Evolutionary conservation across 1,284 basidiomycete genomes (phyloP), one percentile per base, ranked within the genome.

Genomic region (Ustilago curta): DNA sequence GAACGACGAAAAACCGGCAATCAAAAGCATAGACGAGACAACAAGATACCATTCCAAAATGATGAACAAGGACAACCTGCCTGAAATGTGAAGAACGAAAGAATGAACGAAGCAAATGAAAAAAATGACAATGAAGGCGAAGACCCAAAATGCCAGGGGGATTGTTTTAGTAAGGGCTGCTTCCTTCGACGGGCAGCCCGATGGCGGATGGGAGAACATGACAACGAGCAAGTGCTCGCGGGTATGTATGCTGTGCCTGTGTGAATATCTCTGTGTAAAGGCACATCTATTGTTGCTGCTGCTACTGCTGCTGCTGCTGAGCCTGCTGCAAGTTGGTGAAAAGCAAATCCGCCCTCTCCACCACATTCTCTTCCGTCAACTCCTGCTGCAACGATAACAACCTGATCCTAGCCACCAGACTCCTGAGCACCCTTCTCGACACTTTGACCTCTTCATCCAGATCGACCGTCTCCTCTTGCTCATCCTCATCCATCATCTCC

Each of bases 281-380:
- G 8, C 31, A 32, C 31, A 12, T 32, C 12, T 29, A 18, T 19
- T 45, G 18, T 4, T 50, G 27, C 14, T 40, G 45, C 21, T 63
- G 52, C 32, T 55, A 37, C 16, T 70, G 57, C 21, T 59, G 67
- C 5, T 57, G 31, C 18, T 62, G 60, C 40, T 74, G 61, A 8
- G 63, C 59, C 42, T 74, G 71, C 19, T 67, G 68, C 23, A 75
- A 57, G 37, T 75, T 75, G 37, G 40, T 37, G 48, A 75, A 75
- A 18, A 75, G 63, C 52, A 70, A 58, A 56, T 82, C 77, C n/a
- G 78, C 78, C 23, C 71, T 62, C 57, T 76, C 70, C 6, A 76
- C 59, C 27, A 78, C 72, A 31, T 80, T 82, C n/a, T 69, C 71
- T 48, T 79, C 78, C 32, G 72, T 80, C 35, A 82, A 60, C 59